Conservation (phyloP, 1,139 yeast genomes). For the Pichia sp. region DNA sequence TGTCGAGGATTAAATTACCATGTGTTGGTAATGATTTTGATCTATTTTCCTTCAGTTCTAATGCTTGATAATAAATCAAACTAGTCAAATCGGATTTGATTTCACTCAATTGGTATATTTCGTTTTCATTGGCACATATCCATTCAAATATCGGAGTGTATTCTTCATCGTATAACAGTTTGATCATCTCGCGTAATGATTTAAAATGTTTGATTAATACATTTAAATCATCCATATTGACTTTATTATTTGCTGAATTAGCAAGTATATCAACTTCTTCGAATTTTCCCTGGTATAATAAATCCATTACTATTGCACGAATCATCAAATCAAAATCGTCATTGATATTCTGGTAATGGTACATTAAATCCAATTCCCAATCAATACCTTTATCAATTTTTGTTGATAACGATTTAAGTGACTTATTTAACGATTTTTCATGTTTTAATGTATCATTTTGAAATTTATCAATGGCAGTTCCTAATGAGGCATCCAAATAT, state of each 20-base stretch:
- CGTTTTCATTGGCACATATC: constrained; percentile 1
- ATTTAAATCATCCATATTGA: constrained; percentile 19
- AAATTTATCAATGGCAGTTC: constrained; percentile 1
- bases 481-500: background rate
- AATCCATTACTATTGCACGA: constrained; percentile 43
- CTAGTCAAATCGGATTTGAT: background rate
- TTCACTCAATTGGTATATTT: constrained; percentile 2
- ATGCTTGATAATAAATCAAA: constrained; percentile 9
- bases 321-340: constrained; percentile 27
- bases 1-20: constrained; percentile 6
- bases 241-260: constrained; percentile 20
- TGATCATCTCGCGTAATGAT: constrained; percentile 29
- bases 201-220: constrained; percentile 35
- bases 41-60: constrained; percentile 4
- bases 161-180: constrained; percentile 6
- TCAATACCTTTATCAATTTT: constrained; percentile 35
- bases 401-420: constrained; percentile 35
- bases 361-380: constrained; percentile 33
- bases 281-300: constrained; percentile 43
- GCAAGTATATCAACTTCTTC: constrained; percentile 31
- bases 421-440: constrained; percentile 28
- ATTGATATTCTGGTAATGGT: constrained; percentile 35
- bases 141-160: constrained; percentile 7
- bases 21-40: background rate
- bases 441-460: constrained; percentile 22